Evolutionary conservation across 345 rosid genomes (phyloP).

Genomic region (Eucalyptus sp.): DNA sequence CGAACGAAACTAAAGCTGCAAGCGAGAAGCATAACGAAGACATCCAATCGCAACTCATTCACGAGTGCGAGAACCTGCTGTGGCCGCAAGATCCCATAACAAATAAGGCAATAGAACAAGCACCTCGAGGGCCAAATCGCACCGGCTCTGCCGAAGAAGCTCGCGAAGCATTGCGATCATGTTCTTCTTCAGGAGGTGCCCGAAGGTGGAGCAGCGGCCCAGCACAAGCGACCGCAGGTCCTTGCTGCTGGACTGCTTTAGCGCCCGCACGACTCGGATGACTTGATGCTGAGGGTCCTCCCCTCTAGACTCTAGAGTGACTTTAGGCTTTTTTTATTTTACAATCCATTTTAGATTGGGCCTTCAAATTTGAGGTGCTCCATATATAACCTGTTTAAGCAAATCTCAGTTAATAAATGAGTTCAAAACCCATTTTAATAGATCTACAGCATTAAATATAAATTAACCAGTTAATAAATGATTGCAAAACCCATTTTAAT

Average conservation of each 20-base stretch:
- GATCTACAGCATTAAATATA: no score
- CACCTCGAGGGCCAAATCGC: conserved; percentile 47
- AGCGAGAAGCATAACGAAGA: neutral
- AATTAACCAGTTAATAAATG: no score
- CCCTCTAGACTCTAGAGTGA: conserved; percentile 20
- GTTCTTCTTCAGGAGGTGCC: conserved; percentile 25
- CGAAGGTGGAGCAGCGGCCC: conserved; percentile 20
- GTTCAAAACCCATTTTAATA: no score
- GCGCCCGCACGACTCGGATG: conserved; percentile 50
- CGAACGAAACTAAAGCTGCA: neutral
- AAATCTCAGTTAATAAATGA: no score
- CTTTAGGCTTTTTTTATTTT: no score
- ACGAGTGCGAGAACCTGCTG: neutral
- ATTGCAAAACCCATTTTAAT: no score
- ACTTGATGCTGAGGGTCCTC: no score
- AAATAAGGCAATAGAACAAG: neutral
- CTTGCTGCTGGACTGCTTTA: conserved; percentile 47
- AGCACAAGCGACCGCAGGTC: conserved; percentile 5
- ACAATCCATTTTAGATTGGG: neutral
- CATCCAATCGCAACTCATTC: neutral
- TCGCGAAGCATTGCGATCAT: conserved; percentile 68
- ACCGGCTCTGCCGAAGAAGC: conserved; percentile 56
- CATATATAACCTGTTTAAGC: neutral
- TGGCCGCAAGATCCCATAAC: neutral
- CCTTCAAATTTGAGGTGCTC: neutral